Base-by-base conservation (phyloP, 805 yeast genomes). In the Kodamaea kakaduensis region DNA sequence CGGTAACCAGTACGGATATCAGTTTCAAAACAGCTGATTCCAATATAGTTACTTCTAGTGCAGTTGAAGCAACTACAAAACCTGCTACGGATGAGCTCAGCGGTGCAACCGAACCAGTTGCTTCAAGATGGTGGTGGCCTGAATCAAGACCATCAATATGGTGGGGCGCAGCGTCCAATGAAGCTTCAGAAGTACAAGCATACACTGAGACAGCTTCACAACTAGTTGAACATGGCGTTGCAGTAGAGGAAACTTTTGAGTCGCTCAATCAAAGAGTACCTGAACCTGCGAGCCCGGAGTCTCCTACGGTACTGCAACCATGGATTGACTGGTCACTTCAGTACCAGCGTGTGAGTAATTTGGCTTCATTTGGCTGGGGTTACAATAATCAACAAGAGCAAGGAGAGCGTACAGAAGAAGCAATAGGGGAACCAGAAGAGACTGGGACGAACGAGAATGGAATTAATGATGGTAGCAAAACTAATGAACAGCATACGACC, bases 321-420 rank as follows among this genome's bases (percentile, higher is more conserved):
- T 34, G 37, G 37, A 22, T 41, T 2, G 45, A 41, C 24, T 41
- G 45, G 45, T 41, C 45, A 7, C 20, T 30, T 3, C 41, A 35
- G 10, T 45, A 45, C 27, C 20, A 43, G 9, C 30, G 45, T 16
- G 30, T 45, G 32, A 43, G 42, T 45, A 14, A 46, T 36, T 19
- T 34, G 12, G 15, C 20, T 15, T 3, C 20, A 14, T 19, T 14
- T 19, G n/a, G n/a, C n/a, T n/a, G n/a, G n/a, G n/a, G n/a, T n/a
- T n/a, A n/a, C n/a, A n/a, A n/a, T n/a, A n/a, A n/a, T n/a, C n/a
- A n/a, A n/a, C n/a, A n/a, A n/a, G n/a, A n/a, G n/a, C n/a, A n/a
- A n/a, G n/a, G n/a, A 17, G 22, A 20, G 10, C 14, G 17, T 9
- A 31, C 12, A 22, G 25, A 31, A 20, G 18, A 19, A 20, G 18